Percentiles rank a stretch among this genome's conserved stretches.
These are phyloP conservation scores for Penicillium sp. DNA, from an alignment of 2,329 filamentous ascomycete genomes.

Conservation along the genomic window DNA sequence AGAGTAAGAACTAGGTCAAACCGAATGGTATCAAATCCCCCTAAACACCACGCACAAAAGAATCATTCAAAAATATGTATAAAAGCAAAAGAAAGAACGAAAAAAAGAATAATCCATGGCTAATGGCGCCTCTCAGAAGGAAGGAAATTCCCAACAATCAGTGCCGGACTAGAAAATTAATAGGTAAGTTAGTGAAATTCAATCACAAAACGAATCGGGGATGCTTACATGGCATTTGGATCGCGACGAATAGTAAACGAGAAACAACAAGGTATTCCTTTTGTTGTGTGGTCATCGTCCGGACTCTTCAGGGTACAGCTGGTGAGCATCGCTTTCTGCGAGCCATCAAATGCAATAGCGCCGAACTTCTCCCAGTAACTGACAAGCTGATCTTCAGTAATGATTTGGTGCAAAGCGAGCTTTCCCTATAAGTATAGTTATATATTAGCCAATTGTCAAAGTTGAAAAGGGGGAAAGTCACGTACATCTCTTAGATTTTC, in stretches of 20 bases:
- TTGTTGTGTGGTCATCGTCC: conserved; percentile 62
- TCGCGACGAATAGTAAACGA: conserved; percentile 95
- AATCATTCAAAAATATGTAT: not conserved
- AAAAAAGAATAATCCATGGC: conserved; percentile 29
- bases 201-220: not conserved
- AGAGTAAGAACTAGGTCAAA: not conserved
- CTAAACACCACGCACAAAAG: not conserved
- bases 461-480: conserved; percentile 18
- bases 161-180: conserved; percentile 62
- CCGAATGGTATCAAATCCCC: conserved; percentile 2
- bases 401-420: conserved; percentile 89
- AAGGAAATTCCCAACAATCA: conserved; percentile 96
- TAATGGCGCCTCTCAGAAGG: conserved; percentile 67
- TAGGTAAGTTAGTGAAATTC: not conserved
- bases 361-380: conserved; percentile 99
- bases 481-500: conserved; percentile 85
- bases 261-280: conserved; percentile 88
- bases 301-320: conserved; percentile 88
- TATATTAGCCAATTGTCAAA: not conserved
- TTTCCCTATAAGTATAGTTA: conserved; percentile 62
- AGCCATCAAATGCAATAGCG: conserved; percentile 90
- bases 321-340: conserved; percentile 91
- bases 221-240: conserved; percentile 85
- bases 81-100: not conserved
- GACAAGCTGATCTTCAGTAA: conserved; percentile 90